Evolutionary conservation across 2,329 filamentous ascomycete genomes (phyloP).

Genomic region (Calycina herbarum): DNA sequence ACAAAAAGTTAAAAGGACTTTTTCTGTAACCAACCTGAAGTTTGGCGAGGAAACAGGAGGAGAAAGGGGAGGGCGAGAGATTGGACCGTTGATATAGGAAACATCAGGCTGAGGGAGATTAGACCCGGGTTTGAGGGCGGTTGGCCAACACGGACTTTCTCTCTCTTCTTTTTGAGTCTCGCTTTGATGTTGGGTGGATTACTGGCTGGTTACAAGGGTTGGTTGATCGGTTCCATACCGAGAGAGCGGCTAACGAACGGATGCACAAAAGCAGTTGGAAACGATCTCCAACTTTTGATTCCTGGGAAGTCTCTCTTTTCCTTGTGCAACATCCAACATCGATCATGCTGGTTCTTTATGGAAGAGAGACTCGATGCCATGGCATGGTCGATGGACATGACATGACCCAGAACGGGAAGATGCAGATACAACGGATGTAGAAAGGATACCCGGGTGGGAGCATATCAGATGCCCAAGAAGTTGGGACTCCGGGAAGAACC

Average conservation of each 20-base stretch:
- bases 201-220: too few species aligned
- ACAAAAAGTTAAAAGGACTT: neutral
- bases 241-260: neutral
- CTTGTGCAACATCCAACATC: slow-evolving; percentile 1
- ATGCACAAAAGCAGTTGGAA: neutral
- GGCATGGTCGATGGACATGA: neutral
- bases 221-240: too few species aligned
- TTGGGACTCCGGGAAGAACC: slow-evolving; percentile 4
- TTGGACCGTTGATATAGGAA: slow-evolving; percentile 12
- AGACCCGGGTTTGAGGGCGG: slow-evolving; percentile 9
- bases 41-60: neutral
- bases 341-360: neutral
- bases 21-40: neutral
- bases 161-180: too few species aligned
- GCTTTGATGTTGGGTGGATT: too few species aligned
- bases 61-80: neutral
- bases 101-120: slow-evolving; percentile 20
- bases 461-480: slow-evolving; percentile 5
- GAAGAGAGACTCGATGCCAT: neutral
- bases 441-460: neutral
- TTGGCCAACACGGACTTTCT: too few species aligned
- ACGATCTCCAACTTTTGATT: slow-evolving; percentile 2
- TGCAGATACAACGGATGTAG: neutral
- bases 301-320: neutral
- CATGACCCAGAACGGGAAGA: neutral